Percentiles rank a stretch among this genome's conserved stretches.
Conservation (phyloP, 192 early-diverging fungal genomes). For the Podila epicladia region DNA sequence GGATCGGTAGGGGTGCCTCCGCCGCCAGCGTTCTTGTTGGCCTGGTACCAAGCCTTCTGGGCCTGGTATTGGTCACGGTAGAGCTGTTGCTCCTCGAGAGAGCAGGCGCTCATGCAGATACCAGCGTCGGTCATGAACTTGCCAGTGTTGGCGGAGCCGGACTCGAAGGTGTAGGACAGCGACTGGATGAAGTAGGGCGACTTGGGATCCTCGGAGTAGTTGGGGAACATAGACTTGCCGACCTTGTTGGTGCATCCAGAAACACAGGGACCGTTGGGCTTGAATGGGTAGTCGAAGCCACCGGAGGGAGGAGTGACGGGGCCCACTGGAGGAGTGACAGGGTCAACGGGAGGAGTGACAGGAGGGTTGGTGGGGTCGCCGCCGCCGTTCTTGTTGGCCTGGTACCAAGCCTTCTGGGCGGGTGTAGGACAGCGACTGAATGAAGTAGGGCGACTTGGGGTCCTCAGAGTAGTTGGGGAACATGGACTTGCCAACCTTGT, state of each 20-base stretch:
- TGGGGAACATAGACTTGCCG: slow-evolving; percentile 24
- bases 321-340: background rate
- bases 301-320: background rate
- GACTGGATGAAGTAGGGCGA: slow-evolving; percentile 37
- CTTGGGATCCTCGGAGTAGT: slow-evolving; percentile 38
- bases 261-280: slow-evolving; percentile 26
- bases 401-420: slow-evolving; percentile 13
- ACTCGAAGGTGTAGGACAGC: slow-evolving; percentile 17
- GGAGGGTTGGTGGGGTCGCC: background rate
- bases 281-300: slow-evolving; percentile 25
- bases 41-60: slow-evolving; percentile 11
- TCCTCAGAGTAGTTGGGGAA: slow-evolving; percentile 37
- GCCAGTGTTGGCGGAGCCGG: slow-evolving; percentile 6
- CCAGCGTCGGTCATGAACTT: slow-evolving; percentile 23
- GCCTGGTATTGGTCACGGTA: slow-evolving; percentile 13
- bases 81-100: slow-evolving; percentile 9
- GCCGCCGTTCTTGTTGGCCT: slow-evolving; percentile 22
- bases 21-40: background rate
- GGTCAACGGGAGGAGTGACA: too few species aligned
- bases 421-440: slow-evolving; percentile 17
- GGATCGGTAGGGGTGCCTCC: background rate
- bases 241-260: slow-evolving; percentile 16
- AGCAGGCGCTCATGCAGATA: slow-evolving; percentile 23
- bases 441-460: slow-evolving; percentile 36
- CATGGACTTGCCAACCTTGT: slow-evolving; percentile 21